Evolutionary conservation across 1,139 yeast species (phyloP), one percentile per base, ranked within the genome.

Genomic region (Arxiozyma slooffiae): DNA sequence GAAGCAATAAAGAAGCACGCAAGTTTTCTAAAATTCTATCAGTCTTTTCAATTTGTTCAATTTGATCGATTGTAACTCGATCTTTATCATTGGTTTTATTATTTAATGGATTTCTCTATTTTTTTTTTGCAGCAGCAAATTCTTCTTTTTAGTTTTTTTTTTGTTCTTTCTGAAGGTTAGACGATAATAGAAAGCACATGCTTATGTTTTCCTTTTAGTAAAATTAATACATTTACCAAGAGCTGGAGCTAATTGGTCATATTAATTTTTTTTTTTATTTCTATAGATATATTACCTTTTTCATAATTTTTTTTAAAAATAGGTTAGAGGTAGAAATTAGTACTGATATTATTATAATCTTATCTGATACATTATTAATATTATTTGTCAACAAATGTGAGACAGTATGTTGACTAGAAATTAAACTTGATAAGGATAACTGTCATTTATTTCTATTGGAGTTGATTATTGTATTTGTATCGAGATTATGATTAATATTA

Each of bases 251-350:
- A 61, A 45, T 7, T 63, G 61, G 43, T 61, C 66, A 55, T 71
- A 68, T 53, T 65, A 66, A 43, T 67, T 61, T 50, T 68, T 68
- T 41, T 70, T 60, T 45, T n/a, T n/a, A n/a, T n/a, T n/a, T 56
- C 62, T 49, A 71, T 61, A 54, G 71, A 68, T 47, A 62, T 65
- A 46, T 67, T 64, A 55, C 72, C 68, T 7, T 71, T 71, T 49
- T 59, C 59, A 26, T 64, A 51, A 20, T 62, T 67, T 46, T 71
- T 58, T 48, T 55, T 60, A 37, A n/a, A n/a, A 57, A 38, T 20
- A 18, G 24, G 20, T 30, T 42, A 20, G 30, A 26, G 7, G 38
- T 23, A 14, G 45, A 23, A 42, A 30, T 38, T 16, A 17, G 7
- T 16, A 17, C 17, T 7, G 36, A 38, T 7, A 23, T 30, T 30